Evolutionary conservation across 1,139 yeast species (phyloP).

Genomic region (Pneumocystis carinii): DNA sequence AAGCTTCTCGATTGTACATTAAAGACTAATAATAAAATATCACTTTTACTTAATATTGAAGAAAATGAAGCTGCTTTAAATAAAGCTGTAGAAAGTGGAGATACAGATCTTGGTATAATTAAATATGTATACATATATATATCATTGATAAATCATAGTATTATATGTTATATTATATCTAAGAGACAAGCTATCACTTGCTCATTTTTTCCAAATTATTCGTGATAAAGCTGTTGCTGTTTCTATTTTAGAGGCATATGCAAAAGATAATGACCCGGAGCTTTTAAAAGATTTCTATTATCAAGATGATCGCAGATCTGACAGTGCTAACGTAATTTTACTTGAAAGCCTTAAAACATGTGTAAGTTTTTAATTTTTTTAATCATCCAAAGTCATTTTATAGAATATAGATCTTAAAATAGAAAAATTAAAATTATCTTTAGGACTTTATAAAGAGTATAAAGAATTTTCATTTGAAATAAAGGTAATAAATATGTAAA

Average conservation of each 20-base stretch:
- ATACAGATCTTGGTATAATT: constrained; percentile 40
- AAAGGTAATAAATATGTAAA: constrained; percentile 4
- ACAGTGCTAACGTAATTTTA: constrained; percentile 31
- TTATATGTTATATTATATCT: constrained; percentile 44
- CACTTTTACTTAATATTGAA: constrained; percentile 52
- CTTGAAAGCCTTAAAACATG: constrained; percentile 17
- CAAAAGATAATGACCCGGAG: constrained; percentile 23
- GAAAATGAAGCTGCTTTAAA: constrained; percentile 57
- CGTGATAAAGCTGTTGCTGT: constrained; percentile 32
- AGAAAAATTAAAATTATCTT: neutral
- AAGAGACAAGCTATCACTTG: constrained; percentile 32
- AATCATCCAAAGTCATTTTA: constrained; percentile 3
- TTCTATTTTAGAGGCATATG: constrained; percentile 31
- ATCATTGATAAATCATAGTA: constrained; percentile 9
- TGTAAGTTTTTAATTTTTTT: neutral
- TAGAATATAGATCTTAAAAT: constrained; percentile 9
- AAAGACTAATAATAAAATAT: constrained; percentile 45
- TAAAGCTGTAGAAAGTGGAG: constrained; percentile 53
- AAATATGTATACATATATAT: neutral
- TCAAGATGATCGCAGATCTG: constrained; percentile 43
- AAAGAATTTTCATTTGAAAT: constrained; percentile 21
- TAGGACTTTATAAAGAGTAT: constrained; percentile 15
- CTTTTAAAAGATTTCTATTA: constrained; percentile 39
- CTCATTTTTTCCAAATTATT: constrained; percentile 42
- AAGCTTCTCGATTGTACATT: constrained; percentile 45